These are phyloP conservation scores for Terfezia claveryi DNA, from an alignment of 495 filamentous ascomycete species.

Conservation along the genomic window DNA sequence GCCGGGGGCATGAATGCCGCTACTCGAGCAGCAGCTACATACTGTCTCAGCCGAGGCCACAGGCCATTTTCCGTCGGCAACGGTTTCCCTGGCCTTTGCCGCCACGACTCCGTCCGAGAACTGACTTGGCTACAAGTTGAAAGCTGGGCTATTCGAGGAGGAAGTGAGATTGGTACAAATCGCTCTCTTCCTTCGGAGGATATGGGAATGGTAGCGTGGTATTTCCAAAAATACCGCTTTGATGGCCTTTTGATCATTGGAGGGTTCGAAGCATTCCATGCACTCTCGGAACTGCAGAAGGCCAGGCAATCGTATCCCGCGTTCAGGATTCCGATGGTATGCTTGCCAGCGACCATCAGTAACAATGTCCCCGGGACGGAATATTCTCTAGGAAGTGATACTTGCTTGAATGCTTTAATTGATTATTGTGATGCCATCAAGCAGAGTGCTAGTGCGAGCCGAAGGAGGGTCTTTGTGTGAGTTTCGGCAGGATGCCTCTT, in stretches of 20 bases:
- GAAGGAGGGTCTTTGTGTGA: slow-evolving; percentile 71
- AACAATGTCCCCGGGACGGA: slow-evolving; percentile 98
- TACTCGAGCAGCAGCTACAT: slow-evolving; percentile 84
- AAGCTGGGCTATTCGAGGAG: slow-evolving; percentile 84
- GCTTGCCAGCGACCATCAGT: slow-evolving; percentile 89
- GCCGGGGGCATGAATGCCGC: slow-evolving; percentile 99
- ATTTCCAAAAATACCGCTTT: slow-evolving; percentile 69
- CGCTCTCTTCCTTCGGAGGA: slow-evolving; percentile 68
- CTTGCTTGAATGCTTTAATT: slow-evolving; percentile 90
- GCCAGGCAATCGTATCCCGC: slow-evolving; percentile 55
- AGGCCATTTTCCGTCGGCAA: slow-evolving; percentile 84
- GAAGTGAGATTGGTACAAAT: slow-evolving; percentile 95
- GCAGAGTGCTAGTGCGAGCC: slow-evolving; percentile 81
- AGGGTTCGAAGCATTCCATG: slow-evolving; percentile 92
- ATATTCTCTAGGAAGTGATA: slow-evolving; percentile 91
- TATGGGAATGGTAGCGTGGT: slow-evolving; percentile 58
- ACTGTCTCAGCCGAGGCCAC: slow-evolving; percentile 84
- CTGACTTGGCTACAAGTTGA: slow-evolving; percentile 89
- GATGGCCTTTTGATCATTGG: slow-evolving; percentile 84
- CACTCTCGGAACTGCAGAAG: slow-evolving; percentile 64
- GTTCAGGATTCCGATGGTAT: slow-evolving; percentile 79
- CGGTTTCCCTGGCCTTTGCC: slow-evolving; percentile 82
- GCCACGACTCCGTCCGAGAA: slow-evolving; percentile 75
- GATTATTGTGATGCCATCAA: slow-evolving; percentile 93
- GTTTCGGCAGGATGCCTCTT: not conserved